Evolutionary conservation across 2,329 filamentous ascomycete genomes (phyloP).

Genomic region (Diplodia scrobiculata): DNA sequence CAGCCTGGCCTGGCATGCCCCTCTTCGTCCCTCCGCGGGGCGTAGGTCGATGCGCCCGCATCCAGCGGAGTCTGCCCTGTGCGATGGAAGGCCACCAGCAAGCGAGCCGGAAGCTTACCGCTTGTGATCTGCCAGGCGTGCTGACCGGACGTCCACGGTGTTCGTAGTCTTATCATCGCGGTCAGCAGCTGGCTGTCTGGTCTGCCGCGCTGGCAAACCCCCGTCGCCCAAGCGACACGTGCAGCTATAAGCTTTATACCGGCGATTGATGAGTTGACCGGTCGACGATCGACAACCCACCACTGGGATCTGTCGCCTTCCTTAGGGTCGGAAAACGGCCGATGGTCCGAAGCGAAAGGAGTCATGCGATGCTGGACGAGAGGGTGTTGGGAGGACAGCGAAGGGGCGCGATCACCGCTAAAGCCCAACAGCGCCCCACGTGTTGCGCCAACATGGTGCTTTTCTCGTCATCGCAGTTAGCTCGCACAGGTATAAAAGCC

Average conservation of each 20-base stretch:
- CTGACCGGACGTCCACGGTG: background rate
- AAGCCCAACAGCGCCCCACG: constrained; percentile 18
- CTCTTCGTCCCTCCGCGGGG: constrained; percentile 4
- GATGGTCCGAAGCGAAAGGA: constrained; percentile 4
- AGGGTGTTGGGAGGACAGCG: constrained; percentile 17
- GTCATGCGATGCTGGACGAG: constrained; percentile 14
- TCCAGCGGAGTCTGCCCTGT: background rate
- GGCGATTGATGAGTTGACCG: background rate
- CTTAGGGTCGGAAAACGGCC: background rate
- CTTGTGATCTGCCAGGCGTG: constrained; percentile 6
- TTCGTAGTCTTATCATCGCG: background rate
- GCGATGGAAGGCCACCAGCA: background rate
- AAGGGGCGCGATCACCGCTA: constrained; percentile 22
- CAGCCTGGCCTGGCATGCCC: background rate
- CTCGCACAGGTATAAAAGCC: background rate
- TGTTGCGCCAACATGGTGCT: constrained; percentile 10
- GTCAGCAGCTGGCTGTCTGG: background rate
- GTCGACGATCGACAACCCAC: constrained; percentile 3
- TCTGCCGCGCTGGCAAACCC: background rate
- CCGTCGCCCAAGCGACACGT: background rate
- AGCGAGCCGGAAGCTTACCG: background rate
- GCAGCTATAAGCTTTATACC: constrained; percentile 7
- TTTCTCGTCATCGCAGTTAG: constrained; percentile 1
- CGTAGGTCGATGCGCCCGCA: background rate
- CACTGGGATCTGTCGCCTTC: constrained; percentile 13